Evolutionary conservation across 2,329 filamentous ascomycete species (phyloP).

Genomic region (Botrytis cinerea): DNA sequence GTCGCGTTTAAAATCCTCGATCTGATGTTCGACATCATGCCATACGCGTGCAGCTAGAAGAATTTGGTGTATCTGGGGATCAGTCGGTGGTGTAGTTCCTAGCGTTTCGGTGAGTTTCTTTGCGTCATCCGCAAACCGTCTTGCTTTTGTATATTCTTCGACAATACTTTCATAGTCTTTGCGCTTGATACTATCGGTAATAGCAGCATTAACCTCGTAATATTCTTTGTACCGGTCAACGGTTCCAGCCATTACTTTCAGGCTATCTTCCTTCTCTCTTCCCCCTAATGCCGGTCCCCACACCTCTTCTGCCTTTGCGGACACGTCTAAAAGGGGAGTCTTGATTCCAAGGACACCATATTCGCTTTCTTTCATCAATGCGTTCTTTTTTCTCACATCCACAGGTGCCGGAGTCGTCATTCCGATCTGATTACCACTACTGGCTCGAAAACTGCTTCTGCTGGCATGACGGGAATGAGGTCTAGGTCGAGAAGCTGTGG

Average conservation of each 20-base stretch:
- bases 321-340: conserved; percentile 81
- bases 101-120: conserved; percentile 63
- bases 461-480: conserved; percentile 43
- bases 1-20: conserved; percentile 84
- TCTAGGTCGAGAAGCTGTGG: conserved; percentile 43
- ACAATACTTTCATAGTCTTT: conserved; percentile 88
- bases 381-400: conserved; percentile 79
- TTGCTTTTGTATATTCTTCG: conserved; percentile 83
- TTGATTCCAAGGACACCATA: conserved; percentile 90
- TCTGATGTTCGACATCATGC: conserved; percentile 87
- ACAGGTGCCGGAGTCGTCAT: conserved; percentile 37
- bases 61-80: conserved; percentile 81
- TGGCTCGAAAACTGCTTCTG: conserved; percentile 45
- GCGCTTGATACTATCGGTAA: conserved; percentile 84
- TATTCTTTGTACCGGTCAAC: conserved; percentile 79
- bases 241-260: conserved; percentile 74
- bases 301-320: conserved; percentile 92
- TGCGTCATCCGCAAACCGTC: conserved; percentile 77
- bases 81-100: conserved; percentile 62
- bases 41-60: conserved; percentile 91
- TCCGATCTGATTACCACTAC: conserved; percentile 41
- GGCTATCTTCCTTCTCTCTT: conserved; percentile 82
- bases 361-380: conserved; percentile 87
- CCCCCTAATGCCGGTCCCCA: conserved; percentile 95
- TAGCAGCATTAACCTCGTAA: conserved; percentile 74